Base-by-base conservation (phyloP, 1,139 yeast species). In the Pichia sp. region DNA sequence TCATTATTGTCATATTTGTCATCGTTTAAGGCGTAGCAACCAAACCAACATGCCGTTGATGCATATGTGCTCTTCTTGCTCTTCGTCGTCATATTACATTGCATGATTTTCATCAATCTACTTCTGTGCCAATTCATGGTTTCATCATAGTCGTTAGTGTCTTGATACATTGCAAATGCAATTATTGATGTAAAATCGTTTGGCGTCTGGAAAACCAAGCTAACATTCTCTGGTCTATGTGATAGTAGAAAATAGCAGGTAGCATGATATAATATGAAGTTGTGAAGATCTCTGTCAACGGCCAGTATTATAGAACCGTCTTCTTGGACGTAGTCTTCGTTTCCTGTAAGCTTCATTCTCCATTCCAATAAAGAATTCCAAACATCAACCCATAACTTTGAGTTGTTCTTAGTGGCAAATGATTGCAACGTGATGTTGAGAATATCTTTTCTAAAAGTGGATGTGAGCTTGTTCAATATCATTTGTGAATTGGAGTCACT, bases 71-170 rank as follows among this genome's bases (percentile, higher is more conserved):
- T 33, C 22, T 39, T 37, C 17, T 30, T 30, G 15, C 32, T 40
- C 29, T 42, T 42, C 13, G 38, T 34, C 12, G 35, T 25, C 43
- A 43, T 35, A 24, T 39, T 40, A 20, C 30, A 27, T 32, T 63
- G 66, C 31, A 42, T 20, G 9, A 40, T 33, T 22, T 37, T 37
- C 16, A 42, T 30, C 0, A 69, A 61, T 34, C 67, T 51, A 27
- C 57, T 50, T 16, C 38, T 32, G 33, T 55, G 60, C 71, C 69
- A 65, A 15, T 55, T 53, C 25, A 44, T 48, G 15, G 66, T 41
- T 37, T 60, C 64, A 18, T 55, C 48, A 20, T 18, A 29, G n/a
- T 31, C 23, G 19, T 37, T 30, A 10, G 15, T 25, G 17, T 36
- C 30, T 27, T 37, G 38, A 6, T 24, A 23, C 37, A 36, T 34